These are phyloP conservation scores for Berkeleyomyces rouxiae DNA, from an alignment of 2,329 filamentous ascomycete genomes.

Conservation along the genomic window DNA sequence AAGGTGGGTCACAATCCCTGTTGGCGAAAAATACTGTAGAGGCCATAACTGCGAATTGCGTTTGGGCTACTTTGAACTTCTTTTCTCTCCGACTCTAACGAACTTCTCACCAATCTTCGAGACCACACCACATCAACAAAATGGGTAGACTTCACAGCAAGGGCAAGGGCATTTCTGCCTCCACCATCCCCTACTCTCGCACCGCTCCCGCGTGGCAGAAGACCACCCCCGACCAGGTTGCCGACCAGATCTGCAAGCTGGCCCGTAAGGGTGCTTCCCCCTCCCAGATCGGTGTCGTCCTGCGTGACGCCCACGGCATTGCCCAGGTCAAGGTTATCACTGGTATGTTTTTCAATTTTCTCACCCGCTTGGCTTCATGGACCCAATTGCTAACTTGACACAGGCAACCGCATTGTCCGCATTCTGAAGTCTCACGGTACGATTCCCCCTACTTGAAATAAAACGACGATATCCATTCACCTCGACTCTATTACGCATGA, in stretches of 20 bases:
- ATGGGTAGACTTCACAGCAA: constrained; percentile 99
- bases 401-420: constrained; percentile 98
- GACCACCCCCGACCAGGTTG: constrained; percentile 95
- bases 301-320: constrained; percentile 95
- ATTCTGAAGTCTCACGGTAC: constrained; percentile 97
- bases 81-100: constrained; percentile 13
- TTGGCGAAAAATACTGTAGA: neutral
- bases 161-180: constrained; percentile 96
- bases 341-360: constrained; percentile 42
- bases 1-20: neutral
- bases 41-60: constrained; percentile 13
- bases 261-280: constrained; percentile 97
- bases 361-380: neutral
- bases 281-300: constrained; percentile 94
- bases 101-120: constrained; percentile 15
- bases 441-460: constrained; percentile 28
- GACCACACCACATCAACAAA: constrained; percentile 32
- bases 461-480: constrained; percentile 20
- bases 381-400: constrained; percentile 24
- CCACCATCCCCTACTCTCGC: constrained; percentile 93
- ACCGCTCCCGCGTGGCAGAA: constrained; percentile 89
- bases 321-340: constrained; percentile 96
- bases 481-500: constrained; percentile 11
- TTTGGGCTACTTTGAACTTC: constrained; percentile 11
- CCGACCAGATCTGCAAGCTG: constrained; percentile 98